Evolutionary conservation across 176 grass and related monocot genomes (phyloP).

Genomic region (Musa itinerans): DNA sequence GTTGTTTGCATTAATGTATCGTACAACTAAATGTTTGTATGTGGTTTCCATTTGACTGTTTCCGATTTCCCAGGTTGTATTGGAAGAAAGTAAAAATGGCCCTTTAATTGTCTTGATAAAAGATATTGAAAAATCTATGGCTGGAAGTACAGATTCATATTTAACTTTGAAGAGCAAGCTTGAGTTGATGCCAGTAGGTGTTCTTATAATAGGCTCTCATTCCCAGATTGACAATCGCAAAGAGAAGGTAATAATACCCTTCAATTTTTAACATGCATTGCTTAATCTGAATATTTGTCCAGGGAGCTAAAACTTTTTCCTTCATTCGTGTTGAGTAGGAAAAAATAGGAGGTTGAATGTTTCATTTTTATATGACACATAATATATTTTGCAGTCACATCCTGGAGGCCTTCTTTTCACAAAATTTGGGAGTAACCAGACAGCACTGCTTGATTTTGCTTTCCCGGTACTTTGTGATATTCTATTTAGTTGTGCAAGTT

Average conservation of each 20-base stretch:
- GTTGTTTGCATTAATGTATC: not conserved
- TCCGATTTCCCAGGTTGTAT: conserved; percentile 55
- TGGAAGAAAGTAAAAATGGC: conserved; percentile 80
- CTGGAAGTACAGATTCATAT: conserved; percentile 72
- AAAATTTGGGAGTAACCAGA: conserved; percentile 75
- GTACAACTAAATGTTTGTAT: not conserved
- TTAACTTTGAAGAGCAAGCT: conserved; percentile 71
- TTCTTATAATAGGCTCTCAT: conserved; percentile 88
- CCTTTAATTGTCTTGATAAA: conserved; percentile 88
- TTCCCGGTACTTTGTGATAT: conserved; percentile 39
- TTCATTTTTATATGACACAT: not conserved
- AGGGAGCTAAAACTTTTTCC: conserved; percentile 1
- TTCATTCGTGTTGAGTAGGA: too few species aligned
- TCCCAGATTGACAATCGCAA: conserved; percentile 91
- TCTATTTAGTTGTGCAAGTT: not conserved
- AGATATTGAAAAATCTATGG: conserved; percentile 93
- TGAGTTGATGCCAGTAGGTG: conserved; percentile 62
- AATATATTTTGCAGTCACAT: conserved; percentile 47
- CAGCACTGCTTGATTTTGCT: conserved; percentile 82
- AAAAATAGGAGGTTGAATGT: not conserved
- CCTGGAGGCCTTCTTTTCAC: conserved; percentile 97
- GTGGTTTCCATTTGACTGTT: conserved; percentile 14
- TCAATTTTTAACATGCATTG: not conserved
- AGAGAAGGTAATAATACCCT: conserved; percentile 67
- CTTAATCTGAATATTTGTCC: conserved; percentile 2